Base-by-base conservation (phyloP, 305 asterid species). In the Solanum aculeatissimum region DNA sequence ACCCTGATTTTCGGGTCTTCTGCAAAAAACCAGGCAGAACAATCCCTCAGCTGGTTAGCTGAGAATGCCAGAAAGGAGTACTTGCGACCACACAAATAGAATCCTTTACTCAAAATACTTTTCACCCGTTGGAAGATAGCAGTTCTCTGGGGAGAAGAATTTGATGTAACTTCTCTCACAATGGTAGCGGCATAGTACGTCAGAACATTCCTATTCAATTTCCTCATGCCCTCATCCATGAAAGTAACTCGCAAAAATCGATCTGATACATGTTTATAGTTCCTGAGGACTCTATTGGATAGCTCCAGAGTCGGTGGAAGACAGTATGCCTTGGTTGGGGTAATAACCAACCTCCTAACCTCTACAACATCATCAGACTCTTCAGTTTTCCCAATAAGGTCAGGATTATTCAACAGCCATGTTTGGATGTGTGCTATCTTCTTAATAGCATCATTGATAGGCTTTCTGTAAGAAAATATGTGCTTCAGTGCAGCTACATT, bases 21-120 rank as follows among this genome's bases (percentile, higher is more conserved):
- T 58, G 98, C 98, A 85, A 97, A 94, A 89, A 97, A 97, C 99
- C 98, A 97, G 80, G 98, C 98, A 3, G 98, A 97, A 83, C 93
- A 92, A 85, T 95, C 98, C 85, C 99, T 91, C 82, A 95, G 84
- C 85, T 97, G 99, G 84, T 93, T 95, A 49, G 98, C 92, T 2
- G 99, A 95, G 85, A 93, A 95, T 42, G 98, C 99, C 90, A 94
- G 88, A 89, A 95, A 97, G 12, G 92, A 85, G 89, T 95, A 95
- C 82, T 80, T 91, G 35, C 95, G 92, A 54, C 95, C 98, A 57
- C 98, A 97, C 88, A 97, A 81, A 85, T 92, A 69, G 87, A 95
- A 93, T 25, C 99, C 98, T 10, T 82, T 35, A 32, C 9, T 82
- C 60, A 92, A 49, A 68, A 92, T 87, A 83, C 88, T 90, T 89